These are phyloP conservation scores for Andrographis paniculata DNA, from an alignment of 305 asterid genomes.

Conservation along the genomic window DNA sequence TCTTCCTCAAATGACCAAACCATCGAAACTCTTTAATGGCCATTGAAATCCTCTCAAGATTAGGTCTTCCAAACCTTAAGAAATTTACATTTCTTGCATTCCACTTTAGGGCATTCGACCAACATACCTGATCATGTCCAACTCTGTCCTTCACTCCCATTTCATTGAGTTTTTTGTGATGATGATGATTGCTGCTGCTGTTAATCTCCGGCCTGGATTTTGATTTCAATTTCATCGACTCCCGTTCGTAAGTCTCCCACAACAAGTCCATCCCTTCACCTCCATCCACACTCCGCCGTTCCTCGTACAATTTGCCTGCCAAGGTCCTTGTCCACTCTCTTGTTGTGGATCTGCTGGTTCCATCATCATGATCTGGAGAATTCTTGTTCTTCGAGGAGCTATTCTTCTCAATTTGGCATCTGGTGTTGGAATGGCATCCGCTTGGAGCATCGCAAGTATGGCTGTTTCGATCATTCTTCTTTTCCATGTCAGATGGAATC, in stretches of 20 bases:
- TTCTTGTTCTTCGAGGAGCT: slow-evolving; percentile 13
- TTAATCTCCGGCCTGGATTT: not conserved
- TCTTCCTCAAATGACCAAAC: slow-evolving; percentile 48
- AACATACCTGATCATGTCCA: no score
- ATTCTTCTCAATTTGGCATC: not conserved
- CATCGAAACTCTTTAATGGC: slow-evolving; percentile 83
- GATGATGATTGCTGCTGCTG: not conserved
- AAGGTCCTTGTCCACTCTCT: slow-evolving; percentile 76
- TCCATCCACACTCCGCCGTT: slow-evolving; percentile 37
- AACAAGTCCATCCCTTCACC: slow-evolving; percentile 83
- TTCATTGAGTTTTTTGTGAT: not conserved
- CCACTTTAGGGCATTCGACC: no score
- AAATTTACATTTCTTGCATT: no score
- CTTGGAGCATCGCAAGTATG: no score
- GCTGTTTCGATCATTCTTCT: no score
- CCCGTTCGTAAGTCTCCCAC: slow-evolving; percentile 73
- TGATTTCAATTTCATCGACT: slow-evolving; percentile 17
- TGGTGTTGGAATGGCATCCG: not conserved
- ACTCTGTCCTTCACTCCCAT: slow-evolving; percentile 31
- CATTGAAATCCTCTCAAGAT: slow-evolving; percentile 56
- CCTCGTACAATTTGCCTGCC: slow-evolving; percentile 77
- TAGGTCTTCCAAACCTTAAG: slow-evolving; percentile 49
- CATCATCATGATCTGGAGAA: slow-evolving; percentile 19
- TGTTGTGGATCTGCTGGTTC: slow-evolving; percentile 59
- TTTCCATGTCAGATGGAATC: no score